Evolutionary conservation across 257 asterid genomes (phyloP).

Genomic region (Rubia yunnanensis): DNA sequence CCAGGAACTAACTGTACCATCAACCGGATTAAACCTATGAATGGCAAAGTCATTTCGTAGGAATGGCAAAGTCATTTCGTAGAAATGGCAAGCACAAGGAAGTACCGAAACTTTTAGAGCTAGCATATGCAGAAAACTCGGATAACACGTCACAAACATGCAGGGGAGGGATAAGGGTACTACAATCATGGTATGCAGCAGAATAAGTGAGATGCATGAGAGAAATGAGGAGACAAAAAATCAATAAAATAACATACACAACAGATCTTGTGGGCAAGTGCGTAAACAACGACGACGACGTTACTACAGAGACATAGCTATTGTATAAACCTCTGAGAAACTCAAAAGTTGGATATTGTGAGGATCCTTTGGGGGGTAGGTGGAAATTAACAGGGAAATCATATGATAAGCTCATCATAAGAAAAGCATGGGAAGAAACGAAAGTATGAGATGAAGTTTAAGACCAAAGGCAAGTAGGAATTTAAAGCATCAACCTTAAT

Average conservation of each 20-base stretch:
- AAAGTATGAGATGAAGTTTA: not conserved
- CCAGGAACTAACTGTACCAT: too few species aligned
- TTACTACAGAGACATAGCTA: not conserved
- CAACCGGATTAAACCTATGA: too few species aligned
- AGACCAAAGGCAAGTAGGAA: slow-evolving; percentile 4
- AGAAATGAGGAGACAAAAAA: not conserved
- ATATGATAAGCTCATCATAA: not conserved
- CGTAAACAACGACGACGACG: not conserved
- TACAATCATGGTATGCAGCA: not conserved
- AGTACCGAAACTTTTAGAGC: not conserved
- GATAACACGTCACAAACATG: not conserved
- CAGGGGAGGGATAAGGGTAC: not conserved
- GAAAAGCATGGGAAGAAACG: not conserved
- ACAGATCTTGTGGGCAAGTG: not conserved
- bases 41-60: too few species aligned
- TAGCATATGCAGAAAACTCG: not conserved
- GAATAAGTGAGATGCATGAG: not conserved
- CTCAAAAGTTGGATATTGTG: not conserved
- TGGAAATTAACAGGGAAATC: not conserved
- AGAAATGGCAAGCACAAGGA: not conserved
- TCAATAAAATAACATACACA: not conserved
- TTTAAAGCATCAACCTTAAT: slow-evolving; percentile 52
- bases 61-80: too few species aligned
- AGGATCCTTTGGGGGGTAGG: not conserved
- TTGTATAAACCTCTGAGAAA: not conserved